Conservation (phyloP, 345 rosid species). For the Euclidium syriacum region DNA sequence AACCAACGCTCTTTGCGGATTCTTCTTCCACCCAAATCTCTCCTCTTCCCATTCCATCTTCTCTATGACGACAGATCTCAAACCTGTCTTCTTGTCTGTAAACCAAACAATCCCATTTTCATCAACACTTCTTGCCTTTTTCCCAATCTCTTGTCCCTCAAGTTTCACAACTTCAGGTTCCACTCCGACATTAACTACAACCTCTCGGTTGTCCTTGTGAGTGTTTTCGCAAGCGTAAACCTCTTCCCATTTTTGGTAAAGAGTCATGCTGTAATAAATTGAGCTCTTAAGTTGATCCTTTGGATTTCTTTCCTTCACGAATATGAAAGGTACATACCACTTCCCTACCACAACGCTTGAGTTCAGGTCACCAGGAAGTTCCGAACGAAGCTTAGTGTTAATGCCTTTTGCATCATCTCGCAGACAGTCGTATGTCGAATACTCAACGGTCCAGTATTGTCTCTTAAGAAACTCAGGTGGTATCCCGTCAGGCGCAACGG, state of each 20-base stretch:
- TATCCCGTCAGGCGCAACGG: conserved; percentile 40
- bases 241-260: conserved; percentile 58
- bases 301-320: conserved; percentile 35
- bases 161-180: conserved; percentile 32
- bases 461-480: conserved; percentile 43
- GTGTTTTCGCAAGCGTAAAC: conserved; percentile 32
- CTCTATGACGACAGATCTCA: conserved; percentile 40
- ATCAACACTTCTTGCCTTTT: neutral
- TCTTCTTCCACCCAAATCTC: conserved; percentile 44
- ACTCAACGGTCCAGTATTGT: conserved; percentile 41
- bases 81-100: conserved; percentile 32
- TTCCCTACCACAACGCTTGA: conserved; percentile 39
- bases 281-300: conserved; percentile 37
- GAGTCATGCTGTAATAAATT: conserved; percentile 48
- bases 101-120: conserved; percentile 43
- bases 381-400: conserved; percentile 26
- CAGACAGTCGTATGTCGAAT: conserved; percentile 26
- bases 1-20: conserved; percentile 9
- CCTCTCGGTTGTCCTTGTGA: neutral
- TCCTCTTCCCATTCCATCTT: conserved; percentile 56
- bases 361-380: conserved; percentile 31
- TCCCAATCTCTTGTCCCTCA: conserved; percentile 26
- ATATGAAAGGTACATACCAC: conserved; percentile 68
- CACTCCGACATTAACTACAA: conserved; percentile 29
- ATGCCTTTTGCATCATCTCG: conserved; percentile 53